Base-by-base conservation (phyloP, 495 filamentous ascomycete genomes). In the Pseudomonodictys pantanalensis region DNA sequence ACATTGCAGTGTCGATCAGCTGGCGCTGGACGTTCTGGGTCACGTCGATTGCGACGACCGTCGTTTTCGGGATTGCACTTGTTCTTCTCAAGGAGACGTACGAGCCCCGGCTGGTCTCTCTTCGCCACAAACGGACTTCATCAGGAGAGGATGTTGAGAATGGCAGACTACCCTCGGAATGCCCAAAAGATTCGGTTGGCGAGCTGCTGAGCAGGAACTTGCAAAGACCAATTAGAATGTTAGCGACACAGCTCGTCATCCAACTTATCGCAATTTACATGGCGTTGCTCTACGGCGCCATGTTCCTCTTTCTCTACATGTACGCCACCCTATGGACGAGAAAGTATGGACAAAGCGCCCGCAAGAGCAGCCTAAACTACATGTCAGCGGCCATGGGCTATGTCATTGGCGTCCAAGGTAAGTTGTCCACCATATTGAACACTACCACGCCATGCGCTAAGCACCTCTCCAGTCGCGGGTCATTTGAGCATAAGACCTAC, bases 11-110 rank as follows among this genome's bases (percentile, higher is more conserved):
- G 48, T 78, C 75, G 0, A 78, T 75, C 29, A 82, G 81, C 0
- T 87, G 85, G 85, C 67, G 83, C 49, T 88, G 85, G 84, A 74
- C 79, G 0, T 83, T 84, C 52, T 86, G 82, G 79, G 58, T 83
- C 0, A 53, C 83, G 22, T 65, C 76, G 11, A 83, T 60, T 15
- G n/a, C 39, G 2, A 25, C 45, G 4, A 26, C 23, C 12, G 23
- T 41, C 9, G 47, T 52, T 3, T 20, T 41, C 3, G 45, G 50
- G 12, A 15, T 52, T 3, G 56, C 30, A 2, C n/a, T 51, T 2
- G 9, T 52, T 11, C 42, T 50, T 20, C 30, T 58, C 1, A 28
- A 28, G 73, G 7, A 82, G 20, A 58, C 56, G 12, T 52, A 51
- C 33, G 32, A 25, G 20, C 56, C 56, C 2, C 15, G 38, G 12